phyloP scores from a whole-genome alignment of 345 rosid species.

The Euclidium syriacum region DNA sequence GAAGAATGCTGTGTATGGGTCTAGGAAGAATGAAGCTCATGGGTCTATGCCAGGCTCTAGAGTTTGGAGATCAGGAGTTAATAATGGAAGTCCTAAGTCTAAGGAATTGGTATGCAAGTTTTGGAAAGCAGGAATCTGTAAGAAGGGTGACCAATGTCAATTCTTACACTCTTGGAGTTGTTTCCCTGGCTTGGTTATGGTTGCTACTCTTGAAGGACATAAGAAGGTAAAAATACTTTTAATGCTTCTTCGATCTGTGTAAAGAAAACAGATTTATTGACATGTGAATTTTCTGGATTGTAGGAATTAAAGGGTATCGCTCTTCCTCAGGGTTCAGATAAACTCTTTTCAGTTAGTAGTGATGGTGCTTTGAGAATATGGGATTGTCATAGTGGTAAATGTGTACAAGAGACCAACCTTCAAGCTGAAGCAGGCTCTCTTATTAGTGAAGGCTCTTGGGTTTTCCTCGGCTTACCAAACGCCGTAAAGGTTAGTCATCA shows the following conservation, averaged over 20 bases:
- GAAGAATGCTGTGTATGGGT: not conserved
- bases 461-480: conserved; percentile 52
- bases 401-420: conserved; percentile 29
- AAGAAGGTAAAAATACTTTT: conserved; percentile 23
- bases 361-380: conserved; percentile 46
- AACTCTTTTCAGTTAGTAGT: conserved; percentile 50
- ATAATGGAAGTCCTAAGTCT: conserved; percentile 3
- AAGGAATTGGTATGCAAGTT: conserved; percentile 13
- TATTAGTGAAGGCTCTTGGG: conserved; percentile 56
- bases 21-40: not conserved
- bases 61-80: not conserved
- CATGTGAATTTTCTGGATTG: not conserved
- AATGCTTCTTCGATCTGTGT: too few relatives aligned
- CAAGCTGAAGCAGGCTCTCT: conserved; percentile 46
- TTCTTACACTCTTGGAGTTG: conserved; percentile 30
- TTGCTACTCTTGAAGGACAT: conserved; percentile 33
- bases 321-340: conserved; percentile 45
- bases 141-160: conserved; percentile 26
- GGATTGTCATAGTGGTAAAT: conserved; percentile 54
- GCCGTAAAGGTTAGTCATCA: conserved; percentile 39
- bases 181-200: conserved; percentile 23
- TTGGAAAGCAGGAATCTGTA: conserved; percentile 31
- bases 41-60: not conserved
- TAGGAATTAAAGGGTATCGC: conserved; percentile 48
- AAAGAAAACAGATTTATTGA: not conserved